These are phyloP conservation scores for Eucalyptus guilfoylei DNA, from an alignment of 345 rosid genomes.

Conservation along the genomic window DNA sequence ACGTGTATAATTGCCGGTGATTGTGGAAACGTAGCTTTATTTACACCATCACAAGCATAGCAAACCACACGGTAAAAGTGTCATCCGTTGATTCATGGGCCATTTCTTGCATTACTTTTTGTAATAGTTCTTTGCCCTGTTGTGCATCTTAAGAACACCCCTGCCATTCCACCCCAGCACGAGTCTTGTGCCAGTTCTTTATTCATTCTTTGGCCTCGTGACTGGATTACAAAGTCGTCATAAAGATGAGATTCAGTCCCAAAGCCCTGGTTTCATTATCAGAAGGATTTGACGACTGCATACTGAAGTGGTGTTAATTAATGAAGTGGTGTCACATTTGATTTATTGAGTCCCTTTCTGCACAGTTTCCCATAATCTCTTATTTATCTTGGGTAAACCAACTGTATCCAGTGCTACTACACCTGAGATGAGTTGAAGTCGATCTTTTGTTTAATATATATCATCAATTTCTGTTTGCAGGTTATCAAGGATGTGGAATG, in stretches of 20 bases:
- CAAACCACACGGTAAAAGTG: not conserved
- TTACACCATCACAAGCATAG: not conserved
- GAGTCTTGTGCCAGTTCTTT: not conserved
- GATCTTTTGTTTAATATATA: not conserved
- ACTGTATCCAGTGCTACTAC: not conserved
- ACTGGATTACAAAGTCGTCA: not conserved
- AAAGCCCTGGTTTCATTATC: not conserved
- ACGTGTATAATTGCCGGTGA: not conserved
- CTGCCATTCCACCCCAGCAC: not conserved
- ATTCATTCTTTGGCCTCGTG: not conserved
- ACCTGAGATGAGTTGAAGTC: not conserved
- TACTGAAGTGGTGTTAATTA: not conserved
- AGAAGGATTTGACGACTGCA: not conserved
- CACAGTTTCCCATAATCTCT: not conserved
- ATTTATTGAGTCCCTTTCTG: not conserved
- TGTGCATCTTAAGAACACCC: not conserved
- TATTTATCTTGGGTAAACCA: not conserved
- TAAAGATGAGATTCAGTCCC: not conserved
- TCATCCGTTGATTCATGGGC: not conserved
- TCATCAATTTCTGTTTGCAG: conserved; percentile 16
- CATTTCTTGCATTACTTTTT: not conserved
- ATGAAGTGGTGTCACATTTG: not conserved
- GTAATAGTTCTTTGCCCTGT: not conserved
- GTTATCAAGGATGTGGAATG: conserved; percentile 83
- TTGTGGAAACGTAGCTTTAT: not conserved